Percentiles rank a stretch among this genome's conserved stretches.
These are phyloP conservation scores for Aphanoascus verrucosus DNA, from an alignment of 2,329 filamentous ascomycete species.

Conservation along the genomic window DNA sequence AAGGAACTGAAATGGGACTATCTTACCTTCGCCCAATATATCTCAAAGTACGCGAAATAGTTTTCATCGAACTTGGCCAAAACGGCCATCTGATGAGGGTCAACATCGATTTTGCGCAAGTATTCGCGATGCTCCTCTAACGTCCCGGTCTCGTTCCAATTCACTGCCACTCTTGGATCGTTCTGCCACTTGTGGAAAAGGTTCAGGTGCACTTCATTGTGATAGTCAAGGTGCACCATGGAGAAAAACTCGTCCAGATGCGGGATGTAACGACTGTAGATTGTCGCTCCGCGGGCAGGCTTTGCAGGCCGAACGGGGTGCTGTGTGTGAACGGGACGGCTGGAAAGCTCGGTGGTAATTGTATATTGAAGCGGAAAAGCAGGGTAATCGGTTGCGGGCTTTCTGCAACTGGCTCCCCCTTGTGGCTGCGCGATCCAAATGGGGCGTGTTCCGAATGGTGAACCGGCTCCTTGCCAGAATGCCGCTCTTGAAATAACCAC, in stretches of 20 bases:
- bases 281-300: constrained; percentile 55
- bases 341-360: constrained; percentile 40
- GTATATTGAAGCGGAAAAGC: constrained; percentile 28
- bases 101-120: constrained; percentile 55
- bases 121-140: constrained; percentile 65
- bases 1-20: background rate
- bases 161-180: constrained; percentile 66
- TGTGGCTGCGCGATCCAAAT: constrained; percentile 47
- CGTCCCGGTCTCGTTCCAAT: constrained; percentile 70
- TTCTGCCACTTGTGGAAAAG: constrained; percentile 76
- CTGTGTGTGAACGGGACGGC: constrained; percentile 46
- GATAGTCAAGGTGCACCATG: constrained; percentile 59
- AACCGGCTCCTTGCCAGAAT: constrained; percentile 61
- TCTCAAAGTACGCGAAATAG: constrained; percentile 66
- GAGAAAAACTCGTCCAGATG: constrained; percentile 66
- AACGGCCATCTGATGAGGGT: constrained; percentile 60
- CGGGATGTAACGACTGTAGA: constrained; percentile 70
- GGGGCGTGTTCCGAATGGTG: constrained; percentile 54
- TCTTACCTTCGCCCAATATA: constrained; percentile 61
- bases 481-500: constrained; percentile 44
- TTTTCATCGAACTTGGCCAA: constrained; percentile 60
- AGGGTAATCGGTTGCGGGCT: constrained; percentile 23
- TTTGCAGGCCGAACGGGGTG: constrained; percentile 64
- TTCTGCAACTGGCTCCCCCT: constrained; percentile 19
- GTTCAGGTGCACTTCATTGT: constrained; percentile 52